Percentiles rank a stretch among this genome's conserved stretches.
Evolutionary conservation across 768 basidiomycete genomes (phyloP).

Genomic region (Strobilomyces confusus): DNA sequence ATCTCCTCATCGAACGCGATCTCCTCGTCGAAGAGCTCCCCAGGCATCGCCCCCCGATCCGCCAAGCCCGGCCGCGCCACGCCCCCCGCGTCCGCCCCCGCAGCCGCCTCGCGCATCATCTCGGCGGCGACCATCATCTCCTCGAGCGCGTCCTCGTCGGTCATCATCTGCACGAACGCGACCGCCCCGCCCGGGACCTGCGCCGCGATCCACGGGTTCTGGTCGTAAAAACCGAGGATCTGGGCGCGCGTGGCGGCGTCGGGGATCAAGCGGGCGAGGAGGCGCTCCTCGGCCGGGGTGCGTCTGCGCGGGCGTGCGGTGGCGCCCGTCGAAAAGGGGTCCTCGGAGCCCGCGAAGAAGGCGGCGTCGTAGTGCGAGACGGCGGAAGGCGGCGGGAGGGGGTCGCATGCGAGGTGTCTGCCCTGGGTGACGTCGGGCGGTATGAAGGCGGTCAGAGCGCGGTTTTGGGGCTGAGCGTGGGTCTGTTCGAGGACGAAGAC

Average conservation of each 20-base stretch:
- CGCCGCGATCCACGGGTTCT: slow-evolving; percentile 47
- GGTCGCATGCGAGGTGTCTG: slow-evolving; percentile 75
- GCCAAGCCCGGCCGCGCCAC: slow-evolving; percentile 24
- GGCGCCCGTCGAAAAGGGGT: slow-evolving; percentile 34
- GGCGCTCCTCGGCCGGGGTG: slow-evolving; percentile 45
- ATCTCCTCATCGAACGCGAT: slow-evolving; percentile 36
- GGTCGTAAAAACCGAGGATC: slow-evolving; percentile 59
- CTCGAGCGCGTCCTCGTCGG: slow-evolving; percentile 55
- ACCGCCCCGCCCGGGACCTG: slow-evolving; percentile 65
- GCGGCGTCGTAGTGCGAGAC: slow-evolving; percentile 59
- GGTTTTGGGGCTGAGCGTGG: slow-evolving; percentile 36
- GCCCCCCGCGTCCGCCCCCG: slow-evolving; percentile 21
- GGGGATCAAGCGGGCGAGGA: slow-evolving; percentile 53
- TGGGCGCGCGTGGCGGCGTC: slow-evolving; percentile 56
- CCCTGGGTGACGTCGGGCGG: slow-evolving; percentile 50
- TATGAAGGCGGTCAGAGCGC: slow-evolving; percentile 65
- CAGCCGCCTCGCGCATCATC: slow-evolving; percentile 30
- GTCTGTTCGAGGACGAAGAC: slow-evolving; percentile 67
- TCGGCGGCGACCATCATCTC: slow-evolving; percentile 52
- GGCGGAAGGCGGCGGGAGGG: slow-evolving; percentile 68
- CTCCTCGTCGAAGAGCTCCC: slow-evolving; percentile 44
- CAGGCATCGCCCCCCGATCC: slow-evolving; percentile 34
- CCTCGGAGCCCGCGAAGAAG: slow-evolving; percentile 73
- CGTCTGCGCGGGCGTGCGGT: slow-evolving; percentile 35
- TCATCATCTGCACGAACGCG: slow-evolving; percentile 56